A percentile compares a stretch with the other conserved stretches of the same genome.
phyloP scores from a whole-genome alignment of 352 stramenopile genomes.

The Phytophthora constricta region DNA sequence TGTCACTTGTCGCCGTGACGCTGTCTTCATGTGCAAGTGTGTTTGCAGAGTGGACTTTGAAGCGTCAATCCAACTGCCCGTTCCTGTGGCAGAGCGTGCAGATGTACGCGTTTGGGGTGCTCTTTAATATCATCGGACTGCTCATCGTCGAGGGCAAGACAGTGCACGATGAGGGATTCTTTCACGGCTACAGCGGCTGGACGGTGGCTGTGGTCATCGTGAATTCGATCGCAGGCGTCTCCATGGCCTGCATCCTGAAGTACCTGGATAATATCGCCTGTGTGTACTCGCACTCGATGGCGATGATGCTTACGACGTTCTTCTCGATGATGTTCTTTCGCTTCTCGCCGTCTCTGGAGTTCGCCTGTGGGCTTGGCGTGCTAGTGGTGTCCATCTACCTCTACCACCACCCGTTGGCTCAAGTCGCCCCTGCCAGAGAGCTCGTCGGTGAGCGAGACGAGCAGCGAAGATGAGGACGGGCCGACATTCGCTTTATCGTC shows the following conservation, averaged over 20 bases:
- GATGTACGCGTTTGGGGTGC: conserved; percentile 76
- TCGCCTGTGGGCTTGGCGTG: conserved; percentile 77
- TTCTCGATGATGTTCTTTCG: conserved; percentile 88
- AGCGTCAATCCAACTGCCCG: conserved; percentile 65
- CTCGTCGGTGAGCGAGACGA: conserved; percentile 17
- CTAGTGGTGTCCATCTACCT: conserved; percentile 89
- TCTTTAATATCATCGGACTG: conserved; percentile 75
- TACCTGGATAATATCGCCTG: conserved; percentile 90
- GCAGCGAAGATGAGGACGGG: conserved; percentile 18
- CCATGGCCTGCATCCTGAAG: conserved; percentile 86
- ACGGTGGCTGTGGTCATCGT: conserved; percentile 76
- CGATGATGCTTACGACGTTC: conserved; percentile 90
- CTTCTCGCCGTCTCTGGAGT: conserved; percentile 85
- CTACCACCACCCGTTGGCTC: conserved; percentile 70
- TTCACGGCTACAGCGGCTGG: conserved; percentile 81
- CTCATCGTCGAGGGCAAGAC: conserved; percentile 46
- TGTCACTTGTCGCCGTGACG: conserved; percentile 72
- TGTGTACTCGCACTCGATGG: conserved; percentile 84
- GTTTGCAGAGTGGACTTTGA: conserved; percentile 86
- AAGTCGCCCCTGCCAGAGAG: conserved; percentile 13
- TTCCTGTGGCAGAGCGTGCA: conserved; percentile 87
- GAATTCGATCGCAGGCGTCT: conserved; percentile 76
- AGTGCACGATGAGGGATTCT: conserved; percentile 52
- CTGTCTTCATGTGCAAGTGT: conserved; percentile 88
- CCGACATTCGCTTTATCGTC: not conserved